Evolutionary conservation across 2,329 filamentous ascomycete species (phyloP).

Genomic region (Davidsoniella virescens): DNA sequence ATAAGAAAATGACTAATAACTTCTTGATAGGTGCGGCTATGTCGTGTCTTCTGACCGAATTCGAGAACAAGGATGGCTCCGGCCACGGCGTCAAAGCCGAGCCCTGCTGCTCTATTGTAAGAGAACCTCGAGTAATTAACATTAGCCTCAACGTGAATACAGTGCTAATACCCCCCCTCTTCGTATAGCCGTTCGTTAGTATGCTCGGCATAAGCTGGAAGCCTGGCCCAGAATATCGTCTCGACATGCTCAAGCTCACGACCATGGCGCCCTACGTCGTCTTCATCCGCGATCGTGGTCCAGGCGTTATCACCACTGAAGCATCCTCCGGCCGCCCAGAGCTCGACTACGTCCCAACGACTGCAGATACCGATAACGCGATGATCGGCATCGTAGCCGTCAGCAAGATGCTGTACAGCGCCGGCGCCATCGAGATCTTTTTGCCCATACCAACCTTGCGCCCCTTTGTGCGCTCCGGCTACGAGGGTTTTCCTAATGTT

Average conservation of each 20-base stretch:
- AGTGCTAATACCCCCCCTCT: background rate
- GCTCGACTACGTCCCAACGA: slow-evolving; percentile 54
- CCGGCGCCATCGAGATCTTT: slow-evolving; percentile 68
- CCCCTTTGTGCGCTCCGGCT: slow-evolving; percentile 36
- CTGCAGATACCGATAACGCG: slow-evolving; percentile 55
- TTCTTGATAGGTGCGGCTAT: slow-evolving; percentile 48
- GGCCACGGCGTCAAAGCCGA: slow-evolving; percentile 78
- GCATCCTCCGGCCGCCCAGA: slow-evolving; percentile 45
- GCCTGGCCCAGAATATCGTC: slow-evolving; percentile 8
- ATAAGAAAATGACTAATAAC: background rate
- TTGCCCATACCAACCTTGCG: slow-evolving; percentile 43
- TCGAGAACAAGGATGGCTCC: slow-evolving; percentile 63
- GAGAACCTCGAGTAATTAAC: slow-evolving; percentile 15
- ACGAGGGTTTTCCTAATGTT: slow-evolving; percentile 1
- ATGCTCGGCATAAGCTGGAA: background rate
- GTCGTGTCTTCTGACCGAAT: slow-evolving; percentile 59
- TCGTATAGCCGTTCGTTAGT: background rate
- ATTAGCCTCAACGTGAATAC: background rate
- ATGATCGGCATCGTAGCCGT: slow-evolving; percentile 55
- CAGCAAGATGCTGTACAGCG: slow-evolving; percentile 61
- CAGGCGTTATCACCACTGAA: slow-evolving; percentile 57
- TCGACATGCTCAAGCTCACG: slow-evolving; percentile 7
- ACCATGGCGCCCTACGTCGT: slow-evolving; percentile 41
- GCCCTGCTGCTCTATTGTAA: slow-evolving; percentile 50
- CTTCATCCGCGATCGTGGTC: slow-evolving; percentile 56